Evolutionary conservation across 129 eudicot genomes (phyloP).

Genomic region (Artemisia argyi): DNA sequence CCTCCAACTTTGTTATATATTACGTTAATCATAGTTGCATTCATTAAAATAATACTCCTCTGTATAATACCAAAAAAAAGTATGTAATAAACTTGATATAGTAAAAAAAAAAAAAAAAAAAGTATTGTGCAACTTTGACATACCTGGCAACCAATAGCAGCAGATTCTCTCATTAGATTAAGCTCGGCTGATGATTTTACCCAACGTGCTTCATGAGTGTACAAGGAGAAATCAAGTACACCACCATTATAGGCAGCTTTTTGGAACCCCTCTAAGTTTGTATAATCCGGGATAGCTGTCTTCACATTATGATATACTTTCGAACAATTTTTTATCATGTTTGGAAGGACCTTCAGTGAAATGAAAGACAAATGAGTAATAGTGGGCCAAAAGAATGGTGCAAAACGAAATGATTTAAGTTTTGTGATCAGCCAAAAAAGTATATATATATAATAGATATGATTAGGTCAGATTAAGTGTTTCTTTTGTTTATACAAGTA

Average conservation of each 20-base stretch:
- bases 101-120: neutral
- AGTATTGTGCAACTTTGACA: slow-evolving; percentile 7
- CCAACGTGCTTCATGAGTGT: slow-evolving; percentile 87
- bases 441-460: neutral
- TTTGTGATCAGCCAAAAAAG: slow-evolving; percentile 4
- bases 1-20: too few species aligned
- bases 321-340: slow-evolving; percentile 62
- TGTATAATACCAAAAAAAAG: neutral
- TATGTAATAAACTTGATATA: neutral
- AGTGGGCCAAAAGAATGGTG: neutral
- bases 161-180: slow-evolving; percentile 75
- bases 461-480: neutral
- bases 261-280: slow-evolving; percentile 60
- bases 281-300: slow-evolving; percentile 63
- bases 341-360: slow-evolving; percentile 65
- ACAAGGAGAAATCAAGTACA: slow-evolving; percentile 66
- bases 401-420: neutral
- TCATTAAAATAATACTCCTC: too few species aligned
- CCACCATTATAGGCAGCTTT: slow-evolving; percentile 54
- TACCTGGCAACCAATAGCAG: slow-evolving; percentile 91
- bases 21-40: too few species aligned
- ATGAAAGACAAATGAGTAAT: slow-evolving; percentile 15
- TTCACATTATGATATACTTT: slow-evolving; percentile 62
- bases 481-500: neutral
- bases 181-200: slow-evolving; percentile 80